A percentile compares a stretch with the other conserved stretches of the same genome.
These are phyloP conservation scores for Dacryopinax primogenitus DNA, from an alignment of 768 basidiomycete species.

Conservation along the genomic window DNA sequence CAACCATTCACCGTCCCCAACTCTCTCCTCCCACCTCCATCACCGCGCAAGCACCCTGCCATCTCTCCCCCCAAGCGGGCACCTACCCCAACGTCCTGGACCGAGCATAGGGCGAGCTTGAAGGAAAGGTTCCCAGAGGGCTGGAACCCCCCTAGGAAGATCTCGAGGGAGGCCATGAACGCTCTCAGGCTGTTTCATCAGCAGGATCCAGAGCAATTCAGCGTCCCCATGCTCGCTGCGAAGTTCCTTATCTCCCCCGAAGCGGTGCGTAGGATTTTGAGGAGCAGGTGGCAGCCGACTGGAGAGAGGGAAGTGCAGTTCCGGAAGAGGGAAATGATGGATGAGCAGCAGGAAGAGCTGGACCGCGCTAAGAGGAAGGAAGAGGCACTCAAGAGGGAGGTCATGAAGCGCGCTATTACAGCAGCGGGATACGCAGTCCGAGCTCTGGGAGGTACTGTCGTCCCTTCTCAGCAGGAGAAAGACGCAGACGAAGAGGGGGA, in stretches of 20 bases:
- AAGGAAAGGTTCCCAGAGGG: conserved; percentile 16
- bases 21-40: not conserved
- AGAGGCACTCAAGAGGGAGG: conserved; percentile 17
- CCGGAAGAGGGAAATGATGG: conserved; percentile 18
- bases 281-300: conserved; percentile 56
- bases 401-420: not conserved
- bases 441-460: not conserved
- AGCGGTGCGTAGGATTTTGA: conserved; percentile 65
- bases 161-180: conserved; percentile 76
- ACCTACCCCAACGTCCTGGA: not conserved
- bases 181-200: conserved; percentile 54
- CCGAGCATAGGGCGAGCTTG: not conserved
- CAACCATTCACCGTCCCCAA: not conserved
- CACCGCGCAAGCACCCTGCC: not conserved
- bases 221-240: conserved; percentile 54
- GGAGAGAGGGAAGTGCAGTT: conserved; percentile 29
- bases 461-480: not conserved
- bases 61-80: not conserved
- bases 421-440: not conserved
- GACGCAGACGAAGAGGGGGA: not conserved
- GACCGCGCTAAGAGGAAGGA: conserved; percentile 15
- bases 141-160: conserved; percentile 67
- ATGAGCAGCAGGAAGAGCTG: conserved; percentile 14
- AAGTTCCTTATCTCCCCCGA: conserved; percentile 70
- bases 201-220: conserved; percentile 50